A percentile compares a stretch with the other conserved stretches of the same genome.
Evolutionary conservation across 805 yeast genomes (phyloP).

Genomic region (Pichia insulana): DNA sequence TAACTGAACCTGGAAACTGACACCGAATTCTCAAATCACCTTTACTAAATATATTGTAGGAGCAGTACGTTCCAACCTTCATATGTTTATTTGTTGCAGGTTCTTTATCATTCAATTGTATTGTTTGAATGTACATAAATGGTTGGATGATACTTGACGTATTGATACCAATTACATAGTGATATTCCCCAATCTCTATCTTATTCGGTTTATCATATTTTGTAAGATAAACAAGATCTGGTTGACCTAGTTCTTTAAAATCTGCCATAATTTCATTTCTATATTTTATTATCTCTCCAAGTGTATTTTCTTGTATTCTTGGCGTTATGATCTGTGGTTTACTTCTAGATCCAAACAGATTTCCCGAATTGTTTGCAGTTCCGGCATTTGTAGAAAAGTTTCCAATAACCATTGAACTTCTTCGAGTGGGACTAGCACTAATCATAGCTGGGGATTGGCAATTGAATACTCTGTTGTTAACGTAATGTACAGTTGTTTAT

Average conservation of each 20-base stretch:
- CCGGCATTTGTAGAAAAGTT: background rate
- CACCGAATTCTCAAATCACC: slow-evolving; percentile 67
- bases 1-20: slow-evolving; percentile 41
- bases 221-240: slow-evolving; percentile 58
- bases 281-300: slow-evolving; percentile 45
- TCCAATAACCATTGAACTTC: slow-evolving; percentile 1
- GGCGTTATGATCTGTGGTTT: slow-evolving; percentile 19
- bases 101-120: slow-evolving; percentile 28
- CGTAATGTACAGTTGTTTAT: background rate
- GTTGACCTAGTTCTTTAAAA: slow-evolving; percentile 59
- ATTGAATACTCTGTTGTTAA: background rate
- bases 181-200: slow-evolving; percentile 47
- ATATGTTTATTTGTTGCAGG: slow-evolving; percentile 24
- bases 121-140: slow-evolving; percentile 46
- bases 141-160: slow-evolving; percentile 44
- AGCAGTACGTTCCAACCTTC: slow-evolving; percentile 45
- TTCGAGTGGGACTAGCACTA: slow-evolving; percentile 4
- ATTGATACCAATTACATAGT: slow-evolving; percentile 46
- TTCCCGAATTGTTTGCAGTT: background rate
- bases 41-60: slow-evolving; percentile 64
- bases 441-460: background rate
- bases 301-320: slow-evolving; percentile 37
- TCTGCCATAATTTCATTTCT: slow-evolving; percentile 36
- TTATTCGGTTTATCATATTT: slow-evolving; percentile 33
- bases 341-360: slow-evolving; percentile 8